A percentile compares a stretch with the other conserved stretches of the same genome.
These are phyloP conservation scores for Phascolomyces articulosus DNA, from an alignment of 371 early-diverging fungal genomes.

Conservation along the genomic window DNA sequence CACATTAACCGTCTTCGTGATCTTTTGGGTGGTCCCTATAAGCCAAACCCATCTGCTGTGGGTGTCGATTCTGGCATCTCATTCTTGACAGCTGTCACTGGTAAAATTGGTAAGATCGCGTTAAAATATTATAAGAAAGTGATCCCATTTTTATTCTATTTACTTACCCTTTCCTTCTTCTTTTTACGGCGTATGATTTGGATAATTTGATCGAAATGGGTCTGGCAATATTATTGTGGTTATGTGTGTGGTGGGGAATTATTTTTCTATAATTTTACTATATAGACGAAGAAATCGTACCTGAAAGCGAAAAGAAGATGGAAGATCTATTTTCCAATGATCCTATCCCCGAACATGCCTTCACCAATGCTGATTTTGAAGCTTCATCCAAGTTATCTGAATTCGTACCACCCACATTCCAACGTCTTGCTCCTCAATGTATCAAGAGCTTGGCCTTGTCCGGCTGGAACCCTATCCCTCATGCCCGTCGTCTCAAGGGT, in stretches of 20 bases:
- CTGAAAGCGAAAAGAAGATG: slow-evolving; percentile 43
- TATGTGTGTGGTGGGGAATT: background rate
- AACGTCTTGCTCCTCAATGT: slow-evolving; percentile 64
- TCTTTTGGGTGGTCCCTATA: slow-evolving; percentile 78
- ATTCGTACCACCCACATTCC: slow-evolving; percentile 59
- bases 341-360: slow-evolving; percentile 57
- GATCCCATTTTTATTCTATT: too few species aligned
- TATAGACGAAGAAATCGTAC: slow-evolving; percentile 44
- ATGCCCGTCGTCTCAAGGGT: slow-evolving; percentile 72
- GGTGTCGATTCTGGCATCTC: slow-evolving; percentile 80
- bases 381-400: slow-evolving; percentile 55
- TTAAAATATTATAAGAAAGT: too few species aligned
- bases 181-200: too few species aligned
- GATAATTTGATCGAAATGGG: too few species aligned
- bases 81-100: slow-evolving; percentile 70
- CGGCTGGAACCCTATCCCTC: slow-evolving; percentile 93
- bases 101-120: slow-evolving; percentile 62
- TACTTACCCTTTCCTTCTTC: too few species aligned
- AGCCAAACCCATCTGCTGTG: slow-evolving; percentile 63
- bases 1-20: slow-evolving; percentile 90
- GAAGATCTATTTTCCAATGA: slow-evolving; percentile 45
- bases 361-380: slow-evolving; percentile 59
- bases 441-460: slow-evolving; percentile 80
- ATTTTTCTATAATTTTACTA: background rate
- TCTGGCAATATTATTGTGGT: too few species aligned